Evolutionary conservation across 2,329 filamentous ascomycete genomes (phyloP), one percentile per base, ranked within the genome.

Genomic region (Fusarium tupiense): DNA sequence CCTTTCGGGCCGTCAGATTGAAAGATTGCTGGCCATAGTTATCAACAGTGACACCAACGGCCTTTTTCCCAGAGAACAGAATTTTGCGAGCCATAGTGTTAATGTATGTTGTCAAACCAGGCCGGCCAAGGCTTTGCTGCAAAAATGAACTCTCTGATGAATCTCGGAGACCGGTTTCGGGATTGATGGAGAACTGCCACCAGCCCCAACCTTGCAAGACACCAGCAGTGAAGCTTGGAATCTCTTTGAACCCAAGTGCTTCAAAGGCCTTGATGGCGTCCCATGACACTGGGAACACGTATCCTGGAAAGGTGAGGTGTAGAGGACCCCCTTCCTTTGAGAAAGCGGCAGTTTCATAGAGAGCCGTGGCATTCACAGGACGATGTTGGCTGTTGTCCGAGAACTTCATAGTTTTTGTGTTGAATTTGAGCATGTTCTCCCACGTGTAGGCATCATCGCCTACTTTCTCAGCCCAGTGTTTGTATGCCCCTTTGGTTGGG

Each of bases 121-220:
- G 24, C 12, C 20, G 24, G 4, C 57, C 43, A 1, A 60, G 43
- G 17, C 24, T 52, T 50, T 60, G 31, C 7, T 60, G 57, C 12
- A 52, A 3, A 24, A 60, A 60, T 1, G 57, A 60, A 31, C 57
- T 60, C 41, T 60, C 57, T 2, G 57, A 65, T 29, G 62, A 65
- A 22, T 65, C 62, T 11, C 62, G 62, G 20, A 65, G 62, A 9
- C 62, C 56, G 22, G 62, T 65, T 3, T 65, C 56, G 12, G 62
- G 62, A 37, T 65, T 65, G 24, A 65, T 65, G 29, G 62, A 65
- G 40, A 65, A 65, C 26, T 65, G 62, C 62, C 62, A 65, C 62
- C 57, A 65, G 8, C 62, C 62, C 62, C 62, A 65, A 16, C 58
- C 58, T 29, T 61, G 62, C 17, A 65, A 46, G 17, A 53, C 57